These are phyloP conservation scores for Phylloporus arenicola DNA, from an alignment of 768 basidiomycete species.

Conservation along the genomic window DNA sequence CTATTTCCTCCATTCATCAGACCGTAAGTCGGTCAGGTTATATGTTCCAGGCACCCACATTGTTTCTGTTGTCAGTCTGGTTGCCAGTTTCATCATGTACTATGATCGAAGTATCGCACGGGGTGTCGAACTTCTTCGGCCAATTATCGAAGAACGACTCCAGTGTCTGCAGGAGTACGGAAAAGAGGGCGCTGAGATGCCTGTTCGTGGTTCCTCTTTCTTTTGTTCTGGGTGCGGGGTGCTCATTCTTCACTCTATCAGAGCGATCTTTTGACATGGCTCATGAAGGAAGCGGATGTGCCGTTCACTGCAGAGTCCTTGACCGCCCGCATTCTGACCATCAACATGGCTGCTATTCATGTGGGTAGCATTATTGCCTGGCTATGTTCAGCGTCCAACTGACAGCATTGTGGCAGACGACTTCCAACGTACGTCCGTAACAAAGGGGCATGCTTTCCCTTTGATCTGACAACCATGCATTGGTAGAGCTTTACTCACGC, in stretches of 20 bases:
- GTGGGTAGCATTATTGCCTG: not conserved
- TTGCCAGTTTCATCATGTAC: slow-evolving; percentile 10
- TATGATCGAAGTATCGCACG: slow-evolving; percentile 1
- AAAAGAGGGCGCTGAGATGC: slow-evolving; percentile 25
- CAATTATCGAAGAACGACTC: slow-evolving; percentile 29
- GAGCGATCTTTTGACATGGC: slow-evolving; percentile 32
- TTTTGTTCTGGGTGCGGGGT: not conserved
- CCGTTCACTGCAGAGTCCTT: not conserved
- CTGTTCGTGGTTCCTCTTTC: slow-evolving; percentile 22
- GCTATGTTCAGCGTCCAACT: not conserved
- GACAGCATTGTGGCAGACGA: not conserved
- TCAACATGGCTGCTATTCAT: not conserved
- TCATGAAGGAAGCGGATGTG: slow-evolving; percentile 13
- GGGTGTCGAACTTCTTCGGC: slow-evolving; percentile 14
- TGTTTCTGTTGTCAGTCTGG: slow-evolving; percentile 10
- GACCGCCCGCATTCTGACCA: not conserved
- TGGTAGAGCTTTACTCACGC: not conserved
- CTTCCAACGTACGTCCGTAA: not conserved
- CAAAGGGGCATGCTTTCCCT: too few species aligned
- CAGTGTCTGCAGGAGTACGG: slow-evolving; percentile 20
- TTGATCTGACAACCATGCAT: not conserved
- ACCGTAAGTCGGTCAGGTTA: slow-evolving; percentile 20
- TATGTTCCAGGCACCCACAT: not conserved
- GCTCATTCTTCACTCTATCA: not conserved
- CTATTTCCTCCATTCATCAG: slow-evolving; percentile 30